phyloP scores from a whole-genome alignment of 148 eudicot genomes.

The Chenopodium album region DNA sequence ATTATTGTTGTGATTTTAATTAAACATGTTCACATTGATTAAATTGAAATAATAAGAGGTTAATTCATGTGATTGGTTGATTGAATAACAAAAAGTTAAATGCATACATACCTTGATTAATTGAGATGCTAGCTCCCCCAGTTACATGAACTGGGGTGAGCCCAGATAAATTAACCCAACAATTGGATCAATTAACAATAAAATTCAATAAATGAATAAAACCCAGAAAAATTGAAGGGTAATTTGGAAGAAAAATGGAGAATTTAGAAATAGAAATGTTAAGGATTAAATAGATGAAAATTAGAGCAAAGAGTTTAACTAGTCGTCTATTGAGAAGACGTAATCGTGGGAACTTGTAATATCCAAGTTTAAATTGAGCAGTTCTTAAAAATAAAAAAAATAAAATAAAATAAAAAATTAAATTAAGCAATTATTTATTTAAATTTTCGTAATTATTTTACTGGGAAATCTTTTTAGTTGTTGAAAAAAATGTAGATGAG shows the following conservation, averaged over 20 bases:
- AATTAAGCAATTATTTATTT: not conserved
- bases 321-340: no score
- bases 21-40: not conserved
- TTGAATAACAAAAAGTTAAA: no score
- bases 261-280: not conserved
- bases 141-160: constrained; percentile 34
- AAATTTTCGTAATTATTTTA: not conserved
- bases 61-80: not conserved
- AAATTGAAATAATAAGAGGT: not conserved
- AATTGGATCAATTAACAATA: not conserved
- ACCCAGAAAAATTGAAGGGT: not conserved
- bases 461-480: not conserved
- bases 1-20: no score
- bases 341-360: constrained; percentile 12
- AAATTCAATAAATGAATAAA: no score
- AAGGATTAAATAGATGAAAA: not conserved
- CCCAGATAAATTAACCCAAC: not conserved
- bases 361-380: not conserved
- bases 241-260: not conserved
- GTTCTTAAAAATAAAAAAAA: not conserved
- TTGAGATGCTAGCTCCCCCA: constrained; percentile 26
- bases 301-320: not conserved
- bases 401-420: no score
- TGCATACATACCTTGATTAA: no score
- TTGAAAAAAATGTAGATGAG: not conserved